Evolutionary conservation across 116 monocot genomes (phyloP).

Genomic region (Dioscorea cayenensis): DNA sequence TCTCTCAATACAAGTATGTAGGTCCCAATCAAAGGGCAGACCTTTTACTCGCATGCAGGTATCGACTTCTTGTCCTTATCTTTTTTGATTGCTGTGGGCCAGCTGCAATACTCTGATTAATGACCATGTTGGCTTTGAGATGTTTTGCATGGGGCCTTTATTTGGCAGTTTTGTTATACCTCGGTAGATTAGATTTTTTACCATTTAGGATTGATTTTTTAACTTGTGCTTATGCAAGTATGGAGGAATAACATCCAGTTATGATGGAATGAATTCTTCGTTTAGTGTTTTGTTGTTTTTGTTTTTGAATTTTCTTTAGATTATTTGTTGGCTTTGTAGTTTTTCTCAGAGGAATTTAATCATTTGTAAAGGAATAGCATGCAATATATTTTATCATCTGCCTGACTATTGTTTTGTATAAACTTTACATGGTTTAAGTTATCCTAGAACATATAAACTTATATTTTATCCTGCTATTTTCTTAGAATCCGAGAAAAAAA

Average conservation of each 20-base stretch:
- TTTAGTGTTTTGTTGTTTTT: too few species aligned
- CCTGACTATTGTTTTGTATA: too few species aligned
- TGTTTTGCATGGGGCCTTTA: background rate
- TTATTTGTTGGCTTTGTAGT: too few species aligned
- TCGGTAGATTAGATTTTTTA: background rate
- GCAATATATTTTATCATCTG: too few species aligned
- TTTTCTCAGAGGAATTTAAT: too few species aligned
- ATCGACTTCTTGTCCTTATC: background rate
- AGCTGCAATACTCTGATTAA: background rate
- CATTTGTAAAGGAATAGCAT: too few species aligned
- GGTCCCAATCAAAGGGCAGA: slow-evolving; percentile 91
- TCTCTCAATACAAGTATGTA: slow-evolving; percentile 84
- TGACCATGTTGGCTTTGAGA: background rate
- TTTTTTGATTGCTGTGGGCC: background rate
- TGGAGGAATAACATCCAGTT: too few species aligned
- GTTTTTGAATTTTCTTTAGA: too few species aligned
- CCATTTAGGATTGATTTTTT: too few species aligned
- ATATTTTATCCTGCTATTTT: background rate
- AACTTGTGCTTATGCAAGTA: too few species aligned
- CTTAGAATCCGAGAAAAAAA: slow-evolving; percentile 83
- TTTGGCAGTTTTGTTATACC: background rate
- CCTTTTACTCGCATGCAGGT: slow-evolving; percentile 92
- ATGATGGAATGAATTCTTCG: too few species aligned
- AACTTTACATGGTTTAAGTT: too few species aligned
- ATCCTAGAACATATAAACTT: background rate